Evolutionary conservation across 108 stramenopile genomes (phyloP).

Genomic region (Skeletonema potamos): DNA sequence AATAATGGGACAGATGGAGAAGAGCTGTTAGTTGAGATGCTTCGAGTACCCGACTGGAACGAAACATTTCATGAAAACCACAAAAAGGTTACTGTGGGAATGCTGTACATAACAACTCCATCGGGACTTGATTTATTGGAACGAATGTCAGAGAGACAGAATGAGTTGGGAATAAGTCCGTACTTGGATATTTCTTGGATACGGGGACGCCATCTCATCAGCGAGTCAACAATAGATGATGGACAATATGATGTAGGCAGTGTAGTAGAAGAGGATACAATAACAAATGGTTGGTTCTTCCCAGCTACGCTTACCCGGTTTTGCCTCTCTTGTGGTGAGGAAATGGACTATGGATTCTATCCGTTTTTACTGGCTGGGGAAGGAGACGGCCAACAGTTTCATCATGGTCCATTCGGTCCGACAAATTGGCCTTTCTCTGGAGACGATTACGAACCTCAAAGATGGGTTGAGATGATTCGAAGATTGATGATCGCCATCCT

Average conservation of each 20-base stretch:
- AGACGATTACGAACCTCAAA: not conserved
- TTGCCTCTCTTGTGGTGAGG: constrained; percentile 22
- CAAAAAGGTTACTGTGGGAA: constrained; percentile 11
- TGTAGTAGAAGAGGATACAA: not conserved
- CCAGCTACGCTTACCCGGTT: constrained; percentile 34
- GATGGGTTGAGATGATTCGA: constrained; percentile 32
- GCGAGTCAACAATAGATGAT: constrained; percentile 14
- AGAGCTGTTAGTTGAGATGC: constrained; percentile 31
- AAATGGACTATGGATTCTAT: constrained; percentile 14
- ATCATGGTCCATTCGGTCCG: not conserved
- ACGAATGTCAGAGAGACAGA: constrained; percentile 15
- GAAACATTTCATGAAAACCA: not conserved
- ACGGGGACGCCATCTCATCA: not conserved
- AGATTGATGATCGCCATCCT: constrained; percentile 32
- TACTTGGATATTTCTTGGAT: constrained; percentile 18
- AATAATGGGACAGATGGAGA: not conserved
- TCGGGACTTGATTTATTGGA: constrained; percentile 26
- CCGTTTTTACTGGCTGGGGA: not conserved
- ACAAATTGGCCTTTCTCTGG: not conserved
- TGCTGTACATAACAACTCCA: constrained; percentile 14
- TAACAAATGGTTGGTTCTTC: constrained; percentile 35
- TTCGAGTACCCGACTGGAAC: not conserved
- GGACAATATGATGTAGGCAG: constrained; percentile 11
- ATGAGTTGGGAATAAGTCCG: not conserved
- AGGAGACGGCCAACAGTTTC: not conserved